phyloP scores from a whole-genome alignment of 208 protist species.

The Trypanosomatidae sp. region DNA sequence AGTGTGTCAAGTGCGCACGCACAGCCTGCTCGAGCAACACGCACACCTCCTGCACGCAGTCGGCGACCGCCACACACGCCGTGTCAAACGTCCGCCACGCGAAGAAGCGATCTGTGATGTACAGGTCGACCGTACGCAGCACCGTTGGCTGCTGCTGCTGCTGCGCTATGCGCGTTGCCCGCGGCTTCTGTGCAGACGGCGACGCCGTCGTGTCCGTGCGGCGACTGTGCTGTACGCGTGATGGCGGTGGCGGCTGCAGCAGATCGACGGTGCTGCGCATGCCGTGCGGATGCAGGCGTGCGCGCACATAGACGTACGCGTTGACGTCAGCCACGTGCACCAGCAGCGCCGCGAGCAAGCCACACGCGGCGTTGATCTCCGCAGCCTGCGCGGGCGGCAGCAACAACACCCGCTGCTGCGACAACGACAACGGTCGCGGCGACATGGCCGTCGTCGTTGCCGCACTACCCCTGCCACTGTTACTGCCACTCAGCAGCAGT shows the following conservation, averaged over 20 bases:
- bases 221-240: not conserved
- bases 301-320: constrained; percentile 14
- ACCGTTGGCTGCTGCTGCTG: constrained; percentile 7
- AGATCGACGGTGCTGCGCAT: constrained; percentile 31
- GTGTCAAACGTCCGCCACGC: constrained; percentile 53
- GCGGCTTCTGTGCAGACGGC: too few species aligned
- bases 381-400: not conserved
- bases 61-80: constrained; percentile 40
- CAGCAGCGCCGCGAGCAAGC: constrained; percentile 34
- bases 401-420: not conserved
- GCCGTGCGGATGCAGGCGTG: constrained; percentile 28
- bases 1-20: not conserved
- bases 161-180: not conserved
- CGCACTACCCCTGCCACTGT: not conserved
- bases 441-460: not conserved
- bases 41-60: constrained; percentile 50
- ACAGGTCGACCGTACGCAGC: constrained; percentile 30
- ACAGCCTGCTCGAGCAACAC: constrained; percentile 15
- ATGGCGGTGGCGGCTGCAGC: constrained; percentile 2
- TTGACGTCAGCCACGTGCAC: constrained; percentile 23
- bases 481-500: too few species aligned
- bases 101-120: constrained; percentile 48
- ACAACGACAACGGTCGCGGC: not conserved
- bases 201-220: not conserved
- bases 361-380: constrained; percentile 69